Evolutionary conservation across 306 rosid species (phyloP).

Genomic region (Aeschynomene evenia): DNA sequence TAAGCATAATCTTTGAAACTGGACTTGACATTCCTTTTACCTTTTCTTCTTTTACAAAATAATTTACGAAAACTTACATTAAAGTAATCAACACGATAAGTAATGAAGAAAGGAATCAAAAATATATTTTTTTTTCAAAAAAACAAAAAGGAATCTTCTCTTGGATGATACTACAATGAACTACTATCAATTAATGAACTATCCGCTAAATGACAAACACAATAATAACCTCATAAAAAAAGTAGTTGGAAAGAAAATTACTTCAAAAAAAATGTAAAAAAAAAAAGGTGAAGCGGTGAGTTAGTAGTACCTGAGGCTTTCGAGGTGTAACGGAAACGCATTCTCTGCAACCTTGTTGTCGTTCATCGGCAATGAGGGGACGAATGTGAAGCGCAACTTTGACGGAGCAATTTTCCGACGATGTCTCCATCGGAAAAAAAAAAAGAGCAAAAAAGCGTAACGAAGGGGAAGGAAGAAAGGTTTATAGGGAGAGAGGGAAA

Average conservation of each 20-base stretch:
- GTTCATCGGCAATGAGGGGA: slow-evolving; percentile 76
- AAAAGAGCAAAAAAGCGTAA: not conserved
- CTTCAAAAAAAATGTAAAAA: not conserved
- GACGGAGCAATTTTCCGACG: slow-evolving; percentile 65
- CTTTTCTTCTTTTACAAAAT: not conserved
- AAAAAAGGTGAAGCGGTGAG: not conserved
- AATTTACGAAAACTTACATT: slow-evolving; percentile 9
- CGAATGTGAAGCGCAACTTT: slow-evolving; percentile 86
- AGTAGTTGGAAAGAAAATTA: slow-evolving; percentile 3
- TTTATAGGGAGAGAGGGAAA: not conserved
- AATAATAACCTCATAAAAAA: not conserved
- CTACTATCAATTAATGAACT: slow-evolving; percentile 23
- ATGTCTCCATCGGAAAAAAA: slow-evolving; percentile 49
- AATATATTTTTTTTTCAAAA: not conserved
- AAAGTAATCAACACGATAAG: not conserved
- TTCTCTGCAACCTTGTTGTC: slow-evolving; percentile 66
- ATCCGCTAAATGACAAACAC: slow-evolving; percentile 29
- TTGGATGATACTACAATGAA: not conserved
- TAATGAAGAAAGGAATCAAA: slow-evolving; percentile 23
- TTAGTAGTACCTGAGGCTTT: slow-evolving; percentile 60
- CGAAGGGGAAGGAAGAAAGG: not conserved
- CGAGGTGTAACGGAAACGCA: slow-evolving; percentile 56
- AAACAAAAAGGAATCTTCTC: not conserved
- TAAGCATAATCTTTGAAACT: not conserved
- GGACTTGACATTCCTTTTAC: not conserved